Evolutionary conservation across 805 yeast species (phyloP).

Genomic region (Kurtzmaniella fragi): DNA sequence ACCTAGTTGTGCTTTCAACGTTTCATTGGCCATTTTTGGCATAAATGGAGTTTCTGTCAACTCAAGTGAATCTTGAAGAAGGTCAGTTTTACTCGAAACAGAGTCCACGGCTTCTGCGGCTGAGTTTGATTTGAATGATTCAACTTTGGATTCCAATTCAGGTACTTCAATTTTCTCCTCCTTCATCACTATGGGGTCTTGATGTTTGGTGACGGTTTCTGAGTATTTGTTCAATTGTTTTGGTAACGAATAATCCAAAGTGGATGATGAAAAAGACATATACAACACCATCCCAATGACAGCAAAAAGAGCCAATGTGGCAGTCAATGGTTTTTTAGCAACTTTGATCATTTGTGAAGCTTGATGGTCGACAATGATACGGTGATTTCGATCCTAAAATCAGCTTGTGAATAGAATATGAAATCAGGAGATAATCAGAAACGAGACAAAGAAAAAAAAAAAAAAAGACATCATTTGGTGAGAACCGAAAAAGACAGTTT

Average conservation of each 20-base stretch:
- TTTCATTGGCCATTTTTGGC: conserved; percentile 92
- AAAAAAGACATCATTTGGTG: too few species aligned
- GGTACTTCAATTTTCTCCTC: neutral
- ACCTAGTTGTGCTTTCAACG: conserved; percentile 79
- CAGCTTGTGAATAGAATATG: too few species aligned
- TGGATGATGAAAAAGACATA: conserved; percentile 16
- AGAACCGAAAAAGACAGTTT: too few species aligned
- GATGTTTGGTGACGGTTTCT: neutral
- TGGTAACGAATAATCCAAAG: conserved; percentile 19
- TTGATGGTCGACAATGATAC: too few species aligned
- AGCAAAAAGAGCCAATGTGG: conserved; percentile 18
- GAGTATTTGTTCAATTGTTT: conserved; percentile 11
- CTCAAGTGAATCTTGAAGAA: conserved; percentile 8
- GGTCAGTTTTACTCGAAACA: neutral
- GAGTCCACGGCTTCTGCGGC: neutral
- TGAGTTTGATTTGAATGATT: conserved; percentile 1
- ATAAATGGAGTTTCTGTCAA: conserved; percentile 56
- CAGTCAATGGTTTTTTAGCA: conserved; percentile 21
- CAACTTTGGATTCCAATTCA: neutral
- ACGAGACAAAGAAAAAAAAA: too few species aligned
- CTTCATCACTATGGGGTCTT: neutral
- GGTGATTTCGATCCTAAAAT: too few species aligned
- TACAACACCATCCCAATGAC: conserved; percentile 24
- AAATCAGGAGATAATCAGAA: too few species aligned
- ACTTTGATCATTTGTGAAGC: conserved; percentile 12